Base-by-base conservation (phyloP, 2,329 filamentous ascomycete species). In the Xylariaceae sp. region DNA sequence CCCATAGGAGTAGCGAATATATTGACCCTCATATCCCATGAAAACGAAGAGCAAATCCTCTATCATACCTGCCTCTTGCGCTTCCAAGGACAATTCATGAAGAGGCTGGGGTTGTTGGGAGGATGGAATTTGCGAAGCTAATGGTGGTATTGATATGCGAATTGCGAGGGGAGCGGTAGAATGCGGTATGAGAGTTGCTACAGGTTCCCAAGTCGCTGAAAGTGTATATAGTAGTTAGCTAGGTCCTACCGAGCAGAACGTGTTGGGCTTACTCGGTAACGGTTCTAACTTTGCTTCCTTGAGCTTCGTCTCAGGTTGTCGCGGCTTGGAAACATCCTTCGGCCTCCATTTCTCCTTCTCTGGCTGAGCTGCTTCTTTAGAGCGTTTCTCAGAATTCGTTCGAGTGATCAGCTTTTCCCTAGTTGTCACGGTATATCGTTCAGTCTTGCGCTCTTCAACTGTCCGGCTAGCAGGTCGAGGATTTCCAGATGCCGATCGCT, bases 1-100 rank as follows among this genome's bases (percentile, higher is more conserved):
- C 7, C 85, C 84, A 64, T 91, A 89, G 56, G 84, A 84, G 71
- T 92, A 98, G 53, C 91, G 90, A 60, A 99, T 90, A 71, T 98
- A 98, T 73, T 96, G 92, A n/a, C 95, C 95, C 75, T 99, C 95
- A 63, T 92, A 96, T 21, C 95, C 95, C 93, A 99, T 97, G 67
- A 98, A 96, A 4, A 96, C 92, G 71, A 94, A 97, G 31, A 98
- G 76, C 14, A 99, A 76, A 67, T 99, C 95, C 66, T 97, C 93
- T 39, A 98, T 80, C 43, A 99, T 89, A 7, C 87, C 90, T 21
- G 87, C 85, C 76, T 99, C 95, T 73, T 99, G 95, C 2, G 85
- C 84, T 63, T 96, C 89, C 24, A 96, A 78, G 0, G 87, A 87
- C 57, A 98, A 77, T 55, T 90, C 86, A 53, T 82, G 79, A 14